Percentiles rank a stretch among this genome's conserved stretches.
Conservation (phyloP, 257 asterid species). For the Galeopsis tetrahit region DNA sequence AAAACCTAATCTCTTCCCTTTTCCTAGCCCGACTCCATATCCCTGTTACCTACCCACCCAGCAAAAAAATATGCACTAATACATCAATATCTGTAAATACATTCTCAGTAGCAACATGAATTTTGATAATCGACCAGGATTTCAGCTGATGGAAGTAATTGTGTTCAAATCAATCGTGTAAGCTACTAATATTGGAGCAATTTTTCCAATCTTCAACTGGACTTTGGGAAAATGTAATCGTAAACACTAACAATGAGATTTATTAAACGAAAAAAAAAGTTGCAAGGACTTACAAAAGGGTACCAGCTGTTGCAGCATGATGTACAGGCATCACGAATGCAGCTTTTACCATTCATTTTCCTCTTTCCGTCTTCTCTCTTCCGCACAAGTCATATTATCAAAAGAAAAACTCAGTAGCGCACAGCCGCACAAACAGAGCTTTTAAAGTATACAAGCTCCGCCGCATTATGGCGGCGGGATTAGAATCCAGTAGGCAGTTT, state of each 20-base stretch:
- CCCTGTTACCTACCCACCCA: not conserved
- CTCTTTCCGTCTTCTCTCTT: no score
- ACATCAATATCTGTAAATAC: constrained; percentile 11
- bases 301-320: constrained; percentile 27
- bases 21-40: not conserved
- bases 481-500: not conserved
- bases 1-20: not conserved
- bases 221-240: not conserved
- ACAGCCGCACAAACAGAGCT: no score
- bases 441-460: not conserved
- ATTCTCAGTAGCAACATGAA: constrained; percentile 12
- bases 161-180: constrained; percentile 1
- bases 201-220: constrained; percentile 9
- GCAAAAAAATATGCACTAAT: not conserved
- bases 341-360: not conserved
- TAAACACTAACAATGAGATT: constrained; percentile 1
- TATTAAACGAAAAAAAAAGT: not conserved
- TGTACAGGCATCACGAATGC: not conserved
- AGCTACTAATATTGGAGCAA: not conserved
- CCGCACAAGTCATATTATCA: no score
- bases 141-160: constrained; percentile 5
- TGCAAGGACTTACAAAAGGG: constrained; percentile 13
- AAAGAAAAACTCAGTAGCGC: no score
- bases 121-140: not conserved
- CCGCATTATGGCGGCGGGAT: not conserved